Conservation (phyloP, 2,329 filamentous ascomycete species). For the Blastomyces emzantsi region DNA sequence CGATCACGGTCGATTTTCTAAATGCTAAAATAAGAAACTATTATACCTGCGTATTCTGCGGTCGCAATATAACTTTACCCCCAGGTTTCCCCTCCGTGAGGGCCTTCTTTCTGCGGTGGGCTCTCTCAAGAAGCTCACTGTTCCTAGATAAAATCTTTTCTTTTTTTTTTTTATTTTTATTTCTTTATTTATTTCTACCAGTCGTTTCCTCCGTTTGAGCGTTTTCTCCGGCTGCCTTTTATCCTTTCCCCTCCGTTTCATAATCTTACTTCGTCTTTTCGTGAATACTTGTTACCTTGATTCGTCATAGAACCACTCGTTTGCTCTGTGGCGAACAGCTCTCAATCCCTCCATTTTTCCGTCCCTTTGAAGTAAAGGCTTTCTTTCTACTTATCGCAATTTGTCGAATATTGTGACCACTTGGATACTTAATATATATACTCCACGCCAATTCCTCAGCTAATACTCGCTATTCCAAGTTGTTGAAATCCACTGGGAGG, state of each 20-base stretch:
- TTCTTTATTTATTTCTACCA: neutral
- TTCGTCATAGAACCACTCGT: neutral
- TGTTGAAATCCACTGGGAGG: neutral
- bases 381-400: too few relatives aligned
- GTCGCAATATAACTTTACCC: neutral
- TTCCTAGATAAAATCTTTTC: neutral
- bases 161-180: neutral
- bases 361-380: too few relatives aligned
- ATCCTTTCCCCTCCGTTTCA: too few relatives aligned
- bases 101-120: neutral
- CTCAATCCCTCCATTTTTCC: neutral
- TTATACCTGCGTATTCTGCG: neutral
- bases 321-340: conserved; percentile 5
- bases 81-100: neutral
- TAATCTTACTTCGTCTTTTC: neutral
- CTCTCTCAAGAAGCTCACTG: neutral
- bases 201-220: neutral
- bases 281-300: neutral
- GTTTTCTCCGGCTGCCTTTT: neutral
- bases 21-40: neutral
- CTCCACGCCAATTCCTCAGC: neutral
- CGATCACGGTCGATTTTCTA: neutral
- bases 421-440: neutral
- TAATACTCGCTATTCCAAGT: neutral
- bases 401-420: too few relatives aligned